A percentile compares a stretch with the other conserved stretches of the same genome.
Conservation (phyloP, 1,139 yeast genomes). For the Taphrina communis region DNA sequence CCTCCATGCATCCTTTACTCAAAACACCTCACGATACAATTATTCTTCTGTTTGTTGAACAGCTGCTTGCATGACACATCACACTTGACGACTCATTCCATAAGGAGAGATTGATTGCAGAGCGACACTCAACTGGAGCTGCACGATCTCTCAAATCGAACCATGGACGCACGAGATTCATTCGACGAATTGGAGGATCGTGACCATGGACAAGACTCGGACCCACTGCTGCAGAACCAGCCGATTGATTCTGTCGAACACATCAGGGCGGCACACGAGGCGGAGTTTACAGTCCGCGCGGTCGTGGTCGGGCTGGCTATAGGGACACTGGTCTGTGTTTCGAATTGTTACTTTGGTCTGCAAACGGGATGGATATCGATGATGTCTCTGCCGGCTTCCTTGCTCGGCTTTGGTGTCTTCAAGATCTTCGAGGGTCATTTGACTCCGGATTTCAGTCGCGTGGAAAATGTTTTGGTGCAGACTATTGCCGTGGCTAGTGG, state of each 20-base stretch:
- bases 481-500: constrained; percentile 90
- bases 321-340: constrained; percentile 65
- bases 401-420: constrained; percentile 83
- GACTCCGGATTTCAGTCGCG: constrained; percentile 71
- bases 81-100: too few species aligned
- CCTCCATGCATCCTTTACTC: background rate
- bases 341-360: constrained; percentile 93
- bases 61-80: too few species aligned
- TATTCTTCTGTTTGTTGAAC: too few species aligned
- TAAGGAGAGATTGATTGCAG: too few species aligned
- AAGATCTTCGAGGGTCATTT: constrained; percentile 58
- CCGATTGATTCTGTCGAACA: constrained; percentile 18
- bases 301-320: constrained; percentile 24
- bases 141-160: background rate
- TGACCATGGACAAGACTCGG: background rate
- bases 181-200: constrained; percentile 16
- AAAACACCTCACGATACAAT: background rate
- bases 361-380: constrained; percentile 98
- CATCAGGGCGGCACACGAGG: background rate
- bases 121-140: constrained; percentile 20
- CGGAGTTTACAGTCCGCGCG: constrained; percentile 24
- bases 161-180: constrained; percentile 10
- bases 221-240: constrained; percentile 12
- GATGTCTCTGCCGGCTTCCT: constrained; percentile 98
- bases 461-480: constrained; percentile 88